These are phyloP conservation scores for Fusarium coicis DNA, from an alignment of 2,329 filamentous ascomycete genomes.

Conservation along the genomic window DNA sequence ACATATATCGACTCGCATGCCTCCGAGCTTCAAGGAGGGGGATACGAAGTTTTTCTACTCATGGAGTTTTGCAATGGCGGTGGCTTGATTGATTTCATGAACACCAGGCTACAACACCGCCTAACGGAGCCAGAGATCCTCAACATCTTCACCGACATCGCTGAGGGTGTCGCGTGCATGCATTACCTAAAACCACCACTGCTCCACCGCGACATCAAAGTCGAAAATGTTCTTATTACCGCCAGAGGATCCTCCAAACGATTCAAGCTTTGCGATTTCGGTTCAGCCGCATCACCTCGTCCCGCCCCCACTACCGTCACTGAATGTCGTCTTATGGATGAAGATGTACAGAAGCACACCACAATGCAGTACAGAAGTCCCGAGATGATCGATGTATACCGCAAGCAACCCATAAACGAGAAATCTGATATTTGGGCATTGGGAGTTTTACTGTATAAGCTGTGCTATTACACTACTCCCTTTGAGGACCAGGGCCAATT, in stretches of 20 bases:
- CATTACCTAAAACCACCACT: conserved; percentile 96
- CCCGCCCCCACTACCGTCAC: conserved; percentile 86
- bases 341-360: conserved; percentile 96
- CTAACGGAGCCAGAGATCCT: conserved; percentile 97
- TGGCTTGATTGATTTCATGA: conserved; percentile 99
- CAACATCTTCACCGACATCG: conserved; percentile 95
- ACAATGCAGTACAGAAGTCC: conserved; percentile 97
- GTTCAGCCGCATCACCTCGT: conserved; percentile 85
- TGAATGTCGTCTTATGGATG: conserved; percentile 92
- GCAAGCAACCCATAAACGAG: conserved; percentile 95
- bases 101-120: conserved; percentile 94
- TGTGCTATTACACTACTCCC: conserved; percentile 98
- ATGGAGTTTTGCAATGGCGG: conserved; percentile 98
- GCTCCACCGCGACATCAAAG: conserved; percentile 94
- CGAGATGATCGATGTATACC: conserved; percentile 98
- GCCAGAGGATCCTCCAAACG: conserved; percentile 71
- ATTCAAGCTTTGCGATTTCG: conserved; percentile 99
- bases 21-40: conserved; percentile 89
- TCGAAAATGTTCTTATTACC: conserved; percentile 96
- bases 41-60: conserved; percentile 96
- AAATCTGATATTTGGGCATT: conserved; percentile 99
- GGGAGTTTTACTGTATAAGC: conserved; percentile 94
- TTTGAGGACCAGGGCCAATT: conserved; percentile 98
- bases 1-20: conserved; percentile 99
- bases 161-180: conserved; percentile 98